Evolutionary conservation across 805 yeast genomes (phyloP), one percentile per base, ranked within the genome.

Genomic region (Kuraishia hungarica): DNA sequence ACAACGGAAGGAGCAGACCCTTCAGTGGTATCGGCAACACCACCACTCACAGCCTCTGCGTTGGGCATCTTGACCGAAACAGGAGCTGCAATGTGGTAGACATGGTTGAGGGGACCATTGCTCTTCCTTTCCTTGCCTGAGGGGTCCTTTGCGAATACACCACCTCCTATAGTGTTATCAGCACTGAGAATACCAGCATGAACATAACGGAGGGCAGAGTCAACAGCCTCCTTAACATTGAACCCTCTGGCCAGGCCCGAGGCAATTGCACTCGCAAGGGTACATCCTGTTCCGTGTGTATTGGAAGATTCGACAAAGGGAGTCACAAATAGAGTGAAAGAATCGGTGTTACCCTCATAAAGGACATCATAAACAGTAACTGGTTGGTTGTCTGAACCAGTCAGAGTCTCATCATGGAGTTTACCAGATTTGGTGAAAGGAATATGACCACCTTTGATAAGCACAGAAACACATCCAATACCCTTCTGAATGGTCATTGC

Each of bases 251-350:
- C 92, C 24, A 89, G 61, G 60, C 87, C 82, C 1, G 94, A 83
- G 0, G 94, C 84, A 58, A 91, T 85, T 0, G 96, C 78, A 0
- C 96, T 84, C 0, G 96, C 83, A 53, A 91, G 73, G 0, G 97
- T 87, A 68, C 97, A 91, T 1, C 97, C 97, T 2, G 97, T 89
- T 13, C 97, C 97, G 67, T 91, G 97, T 1, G 89, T 82, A 62
- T 85, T 80, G 1, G 69, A 65, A 1, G 90, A 73, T 6, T 70
- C 64, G 13, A 81, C 66, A 58, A 63, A 78, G 1, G 67, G 68
- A 7, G 86, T 82, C 56, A 72, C 73, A 62, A 78, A 83, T 0
- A 80, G 64, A 0, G 76, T 70, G 49, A 71, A 62, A 1, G 64
- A 60, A 17, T 72, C 72, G 1, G 62, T 61, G n/a, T 62, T 61